Conservation (phyloP, 2,329 filamentous ascomycete species). For the Colletotrichum sp. region DNA sequence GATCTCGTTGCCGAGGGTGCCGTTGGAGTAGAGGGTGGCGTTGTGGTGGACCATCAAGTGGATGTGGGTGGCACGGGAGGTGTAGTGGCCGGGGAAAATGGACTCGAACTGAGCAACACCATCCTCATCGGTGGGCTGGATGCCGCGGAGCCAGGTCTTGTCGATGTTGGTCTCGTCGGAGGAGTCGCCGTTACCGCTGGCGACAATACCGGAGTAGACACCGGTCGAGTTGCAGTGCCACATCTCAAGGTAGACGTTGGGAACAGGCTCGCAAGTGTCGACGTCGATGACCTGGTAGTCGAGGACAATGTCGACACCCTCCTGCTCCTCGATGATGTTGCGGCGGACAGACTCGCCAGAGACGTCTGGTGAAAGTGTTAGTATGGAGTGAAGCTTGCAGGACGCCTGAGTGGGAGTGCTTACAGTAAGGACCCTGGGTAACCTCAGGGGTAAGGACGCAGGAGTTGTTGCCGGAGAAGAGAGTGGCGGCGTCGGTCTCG, state of each 20-base stretch:
- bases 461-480: conserved; percentile 42
- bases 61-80: conserved; percentile 44
- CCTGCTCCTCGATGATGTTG: conserved; percentile 45
- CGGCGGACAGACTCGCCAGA: conserved; percentile 41
- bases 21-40: conserved; percentile 35
- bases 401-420: not conserved
- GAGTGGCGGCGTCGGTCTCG: conserved; percentile 29
- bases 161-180: conserved; percentile 32
- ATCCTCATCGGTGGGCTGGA: conserved; percentile 42
- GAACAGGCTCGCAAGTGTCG: conserved; percentile 44
- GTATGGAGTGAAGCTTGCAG: not conserved
- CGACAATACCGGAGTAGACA: conserved; percentile 46
- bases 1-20: conserved; percentile 42
- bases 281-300: conserved; percentile 50
- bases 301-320: conserved; percentile 43
- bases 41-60: conserved; percentile 40
- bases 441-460: conserved; percentile 52
- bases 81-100: conserved; percentile 49
- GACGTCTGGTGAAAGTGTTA: conserved; percentile 27
- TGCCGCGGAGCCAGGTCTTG: conserved; percentile 43
- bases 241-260: conserved; percentile 44
- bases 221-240: conserved; percentile 53
- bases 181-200: conserved; percentile 37
- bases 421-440: conserved; percentile 53
- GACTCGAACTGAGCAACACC: conserved; percentile 46